Percentiles rank a stretch among this genome's conserved stretches.
These are phyloP conservation scores for Globisporangium nodosum DNA, from an alignment of 352 stramenopile genomes.

Conservation along the genomic window DNA sequence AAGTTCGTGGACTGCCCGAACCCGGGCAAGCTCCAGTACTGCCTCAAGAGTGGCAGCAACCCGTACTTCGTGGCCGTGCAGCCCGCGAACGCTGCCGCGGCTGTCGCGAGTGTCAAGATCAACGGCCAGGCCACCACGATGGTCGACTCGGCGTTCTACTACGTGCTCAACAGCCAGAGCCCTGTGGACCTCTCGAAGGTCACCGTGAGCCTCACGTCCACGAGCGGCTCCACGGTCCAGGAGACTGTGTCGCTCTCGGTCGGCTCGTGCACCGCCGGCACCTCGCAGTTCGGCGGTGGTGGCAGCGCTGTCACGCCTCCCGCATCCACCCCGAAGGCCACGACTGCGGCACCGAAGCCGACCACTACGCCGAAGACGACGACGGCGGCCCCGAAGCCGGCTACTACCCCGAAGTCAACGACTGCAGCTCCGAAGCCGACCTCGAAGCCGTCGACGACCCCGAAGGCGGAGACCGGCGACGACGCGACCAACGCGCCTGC, in stretches of 20 bases:
- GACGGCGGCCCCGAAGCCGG: background rate
- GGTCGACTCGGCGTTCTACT: constrained; percentile 68
- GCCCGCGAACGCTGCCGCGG: constrained; percentile 43
- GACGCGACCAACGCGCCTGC: constrained; percentile 2
- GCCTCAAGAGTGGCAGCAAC: constrained; percentile 65
- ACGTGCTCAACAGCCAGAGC: constrained; percentile 25
- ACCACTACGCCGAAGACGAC: constrained; percentile 9
- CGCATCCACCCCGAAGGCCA: constrained; percentile 15
- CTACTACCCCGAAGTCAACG: constrained; percentile 4
- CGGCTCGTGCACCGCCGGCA: constrained; percentile 34
- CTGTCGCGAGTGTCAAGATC: constrained; percentile 52
- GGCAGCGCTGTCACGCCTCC: constrained; percentile 16
- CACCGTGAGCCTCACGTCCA: constrained; percentile 46
- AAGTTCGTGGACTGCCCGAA: constrained; percentile 65
- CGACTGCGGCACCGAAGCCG: constrained; percentile 7
- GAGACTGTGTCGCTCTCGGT: constrained; percentile 49
- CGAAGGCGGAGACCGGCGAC: constrained; percentile 1
- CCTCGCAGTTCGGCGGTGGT: constrained; percentile 28
- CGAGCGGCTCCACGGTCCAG: constrained; percentile 43
- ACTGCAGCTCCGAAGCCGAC: constrained; percentile 1
- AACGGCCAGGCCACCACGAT: constrained; percentile 54
- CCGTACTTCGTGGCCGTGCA: constrained; percentile 52
- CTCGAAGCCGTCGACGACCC: constrained; percentile 1
- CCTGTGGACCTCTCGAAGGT: constrained; percentile 31
- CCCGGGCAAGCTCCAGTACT: constrained; percentile 51